phyloP scores from a whole-genome alignment of 2,329 filamentous ascomycete species.

The Decorospora gaudefroyi region DNA sequence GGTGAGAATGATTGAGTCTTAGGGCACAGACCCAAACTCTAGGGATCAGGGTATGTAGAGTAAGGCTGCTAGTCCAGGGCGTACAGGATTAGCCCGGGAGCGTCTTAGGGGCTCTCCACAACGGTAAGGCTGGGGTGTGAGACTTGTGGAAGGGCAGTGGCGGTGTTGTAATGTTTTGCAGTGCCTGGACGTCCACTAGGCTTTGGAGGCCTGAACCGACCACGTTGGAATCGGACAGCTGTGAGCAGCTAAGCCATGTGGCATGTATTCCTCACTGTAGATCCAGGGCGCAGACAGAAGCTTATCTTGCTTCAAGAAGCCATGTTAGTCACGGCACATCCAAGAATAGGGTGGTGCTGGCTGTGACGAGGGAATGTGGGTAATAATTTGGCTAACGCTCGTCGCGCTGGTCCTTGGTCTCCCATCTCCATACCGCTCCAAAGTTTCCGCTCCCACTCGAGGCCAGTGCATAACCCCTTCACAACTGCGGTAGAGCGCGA shows the following conservation, averaged over 20 bases:
- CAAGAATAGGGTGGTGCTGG: constrained; percentile 26
- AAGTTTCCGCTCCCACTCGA: constrained; percentile 31
- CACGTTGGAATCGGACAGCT: constrained; percentile 31
- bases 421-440: constrained; percentile 33
- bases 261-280: constrained; percentile 19
- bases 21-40: constrained; percentile 36
- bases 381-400: constrained; percentile 29
- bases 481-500: constrained; percentile 43
- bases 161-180: constrained; percentile 46
- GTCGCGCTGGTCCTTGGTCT: constrained; percentile 33
- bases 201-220: constrained; percentile 34
- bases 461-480: constrained; percentile 42
- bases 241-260: constrained; percentile 20
- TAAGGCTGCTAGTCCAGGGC: constrained; percentile 40
- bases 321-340: constrained; percentile 27
- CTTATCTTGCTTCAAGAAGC: constrained; percentile 33
- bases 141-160: constrained; percentile 40
- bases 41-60: constrained; percentile 35
- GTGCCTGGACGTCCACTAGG: constrained; percentile 36
- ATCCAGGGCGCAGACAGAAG: constrained; percentile 40
- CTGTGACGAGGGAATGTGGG: constrained; percentile 25
- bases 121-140: constrained; percentile 45
- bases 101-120: constrained; percentile 39
- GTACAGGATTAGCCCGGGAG: constrained; percentile 40
- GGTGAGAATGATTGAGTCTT: constrained; percentile 37